Conservation (phyloP, 1,284 basidiomycete genomes). For the Meripilus lineatus region DNA sequence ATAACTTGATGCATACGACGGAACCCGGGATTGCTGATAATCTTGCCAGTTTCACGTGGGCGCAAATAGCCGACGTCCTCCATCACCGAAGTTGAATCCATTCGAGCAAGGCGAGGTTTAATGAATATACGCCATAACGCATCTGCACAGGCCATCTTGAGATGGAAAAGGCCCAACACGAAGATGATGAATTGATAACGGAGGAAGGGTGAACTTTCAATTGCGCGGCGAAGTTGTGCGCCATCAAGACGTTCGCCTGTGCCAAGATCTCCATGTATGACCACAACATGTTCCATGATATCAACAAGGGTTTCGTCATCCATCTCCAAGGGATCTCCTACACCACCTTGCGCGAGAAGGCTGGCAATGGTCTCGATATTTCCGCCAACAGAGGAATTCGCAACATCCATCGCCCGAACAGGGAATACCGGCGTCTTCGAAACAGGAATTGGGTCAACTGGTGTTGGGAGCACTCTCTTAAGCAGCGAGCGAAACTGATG, state of each 20-base stretch:
- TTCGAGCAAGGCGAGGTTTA: background rate
- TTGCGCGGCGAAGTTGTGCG: background rate
- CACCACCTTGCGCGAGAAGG: conserved; percentile 23
- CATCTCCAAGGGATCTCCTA: conserved; percentile 19
- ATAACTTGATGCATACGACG: background rate
- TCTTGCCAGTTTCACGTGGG: background rate
- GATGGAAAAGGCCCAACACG: background rate
- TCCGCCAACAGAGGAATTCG: conserved; percentile 19
- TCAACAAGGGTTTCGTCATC: background rate
- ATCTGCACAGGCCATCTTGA: background rate
- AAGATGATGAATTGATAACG: background rate
- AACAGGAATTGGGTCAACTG: conserved; percentile 26
- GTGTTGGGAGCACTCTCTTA: conserved; percentile 10
- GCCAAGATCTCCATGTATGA: conserved; percentile 25
- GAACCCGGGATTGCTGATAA: background rate
- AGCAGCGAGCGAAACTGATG: too few species aligned
- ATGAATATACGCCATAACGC: background rate
- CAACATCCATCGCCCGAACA: conserved; percentile 21
- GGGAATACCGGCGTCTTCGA: conserved; percentile 23
- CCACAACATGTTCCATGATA: conserved; percentile 17
- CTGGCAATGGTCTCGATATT: conserved; percentile 21
- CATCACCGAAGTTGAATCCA: background rate
- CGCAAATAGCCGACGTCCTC: background rate
- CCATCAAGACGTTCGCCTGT: conserved; percentile 16
- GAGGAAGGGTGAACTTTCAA: background rate